Conservation (phyloP, 2,329 filamentous ascomycete species). For the Exophiala calicioides region DNA sequence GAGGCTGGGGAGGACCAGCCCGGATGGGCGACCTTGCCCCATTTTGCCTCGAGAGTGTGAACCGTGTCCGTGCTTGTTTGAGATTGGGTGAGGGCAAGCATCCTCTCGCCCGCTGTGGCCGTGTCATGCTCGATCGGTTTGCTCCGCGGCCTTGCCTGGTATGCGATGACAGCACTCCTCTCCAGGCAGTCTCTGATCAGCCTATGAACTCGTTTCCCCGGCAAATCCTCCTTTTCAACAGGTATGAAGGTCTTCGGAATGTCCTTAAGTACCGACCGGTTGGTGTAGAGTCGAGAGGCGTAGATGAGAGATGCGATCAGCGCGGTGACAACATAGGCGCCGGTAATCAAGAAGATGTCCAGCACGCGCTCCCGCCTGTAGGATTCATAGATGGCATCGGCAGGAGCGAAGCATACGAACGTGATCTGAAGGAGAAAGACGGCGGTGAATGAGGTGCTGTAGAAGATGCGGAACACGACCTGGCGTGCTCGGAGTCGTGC, state of each 20-base stretch:
- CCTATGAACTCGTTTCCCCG: conserved; percentile 67
- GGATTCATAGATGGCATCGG: conserved; percentile 77
- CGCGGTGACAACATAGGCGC: conserved; percentile 72
- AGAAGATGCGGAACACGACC: conserved; percentile 74
- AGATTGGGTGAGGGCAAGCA: conserved; percentile 28
- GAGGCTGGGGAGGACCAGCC: conserved; percentile 85
- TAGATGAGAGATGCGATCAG: conserved; percentile 75
- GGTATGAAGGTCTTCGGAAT: conserved; percentile 89
- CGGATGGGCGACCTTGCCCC: conserved; percentile 81
- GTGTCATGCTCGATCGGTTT: conserved; percentile 43
- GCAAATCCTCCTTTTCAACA: conserved; percentile 78
- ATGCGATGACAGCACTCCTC: conserved; percentile 78
- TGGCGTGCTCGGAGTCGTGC: conserved; percentile 21
- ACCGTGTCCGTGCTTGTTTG: conserved; percentile 12
- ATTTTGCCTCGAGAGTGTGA: conserved; percentile 54
- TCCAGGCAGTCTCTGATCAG: conserved; percentile 73
- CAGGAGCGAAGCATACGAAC: conserved; percentile 77
- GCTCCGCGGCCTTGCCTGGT: conserved; percentile 71
- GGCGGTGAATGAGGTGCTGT: conserved; percentile 74
- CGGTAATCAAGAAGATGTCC: conserved; percentile 80
- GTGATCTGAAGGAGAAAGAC: conserved; percentile 72
- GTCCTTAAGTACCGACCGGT: conserved; percentile 71
- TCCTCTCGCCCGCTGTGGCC: conserved; percentile 17
- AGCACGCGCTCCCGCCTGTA: conserved; percentile 65
- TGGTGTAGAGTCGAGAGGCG: conserved; percentile 80